A percentile compares a stretch with the other conserved stretches of the same genome.
phyloP scores from a whole-genome alignment of 129 eudicot species.

The Flaveria linearis region DNA sequence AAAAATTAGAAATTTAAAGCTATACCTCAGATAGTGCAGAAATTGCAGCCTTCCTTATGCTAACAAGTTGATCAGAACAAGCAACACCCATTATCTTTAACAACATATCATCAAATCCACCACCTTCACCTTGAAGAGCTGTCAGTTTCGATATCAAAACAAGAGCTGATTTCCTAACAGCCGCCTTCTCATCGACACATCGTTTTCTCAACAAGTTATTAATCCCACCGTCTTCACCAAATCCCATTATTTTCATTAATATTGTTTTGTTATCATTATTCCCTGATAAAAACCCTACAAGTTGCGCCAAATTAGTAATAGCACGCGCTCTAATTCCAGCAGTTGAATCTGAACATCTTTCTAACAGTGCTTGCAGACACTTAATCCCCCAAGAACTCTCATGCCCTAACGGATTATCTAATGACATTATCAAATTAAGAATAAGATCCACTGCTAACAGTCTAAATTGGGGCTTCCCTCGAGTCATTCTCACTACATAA shows the following conservation, averaged over 20 bases:
- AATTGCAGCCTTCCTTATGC: slow-evolving; percentile 91
- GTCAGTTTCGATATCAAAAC: slow-evolving; percentile 65
- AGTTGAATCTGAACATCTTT: slow-evolving; percentile 73
- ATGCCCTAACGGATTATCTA: slow-evolving; percentile 46
- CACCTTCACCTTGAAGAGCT: slow-evolving; percentile 54
- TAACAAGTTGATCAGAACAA: slow-evolving; percentile 96
- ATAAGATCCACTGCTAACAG: slow-evolving; percentile 78
- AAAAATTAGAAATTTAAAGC: neutral
- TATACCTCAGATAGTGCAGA: slow-evolving; percentile 92
- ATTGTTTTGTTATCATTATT: slow-evolving; percentile 37
- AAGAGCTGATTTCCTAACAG: slow-evolving; percentile 93
- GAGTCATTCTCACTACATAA: slow-evolving; percentile 74
- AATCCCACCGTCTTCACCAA: slow-evolving; percentile 48
- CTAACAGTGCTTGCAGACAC: slow-evolving; percentile 68
- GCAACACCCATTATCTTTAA: slow-evolving; percentile 81
- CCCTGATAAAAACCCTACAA: slow-evolving; percentile 51
- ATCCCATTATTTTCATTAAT: slow-evolving; percentile 63
- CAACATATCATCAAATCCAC: slow-evolving; percentile 67
- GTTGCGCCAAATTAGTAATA: slow-evolving; percentile 75
- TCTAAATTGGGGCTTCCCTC: slow-evolving; percentile 74
- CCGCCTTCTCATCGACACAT: slow-evolving; percentile 91
- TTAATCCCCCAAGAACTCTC: slow-evolving; percentile 68
- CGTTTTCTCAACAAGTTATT: slow-evolving; percentile 60
- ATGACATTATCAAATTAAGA: slow-evolving; percentile 50
- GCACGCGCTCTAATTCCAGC: slow-evolving; percentile 87